Base-by-base conservation (phyloP, 163 green algal genomes). In the Chloromonas sp. region DNA sequence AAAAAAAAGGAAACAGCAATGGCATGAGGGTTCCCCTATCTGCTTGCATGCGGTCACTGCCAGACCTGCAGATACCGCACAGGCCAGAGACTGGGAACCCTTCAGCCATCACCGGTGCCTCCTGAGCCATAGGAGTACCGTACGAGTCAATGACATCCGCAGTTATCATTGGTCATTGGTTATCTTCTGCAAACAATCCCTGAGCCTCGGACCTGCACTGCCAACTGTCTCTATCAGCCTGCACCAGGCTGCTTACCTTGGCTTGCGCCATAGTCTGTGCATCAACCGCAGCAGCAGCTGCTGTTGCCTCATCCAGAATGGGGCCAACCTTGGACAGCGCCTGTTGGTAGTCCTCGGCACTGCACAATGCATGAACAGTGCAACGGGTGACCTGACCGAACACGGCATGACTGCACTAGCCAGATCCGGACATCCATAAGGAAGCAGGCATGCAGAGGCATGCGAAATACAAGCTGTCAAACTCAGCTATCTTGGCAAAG, bases 301-400 rank as follows among this genome's bases (percentile, higher is more conserved):
- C 90, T 0, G 87, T 85, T 0, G 88, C 91, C 84, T 92, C 89
- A 14, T 92, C 90, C 15, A 96, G 82, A 0, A 96, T 87, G 1
- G 94, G 93, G 71, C 94, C 91, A 0, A 88, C 89, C 84, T 95
- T 95, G 2, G 94, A 76, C 57, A 78, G 78, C 14, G 93, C 94
- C 14, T 86, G 61, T 57, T 93, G 76, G 61, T 94, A 88, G 60
- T 95, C 91, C 1, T 95, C 92, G 0, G 90, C 90, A 62, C 88
- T 95, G 92, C 79, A 71, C 36, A 36, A 36, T 36, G 36, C 36
- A 36, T 36, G 36, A 82, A 36, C 36, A 36, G 36, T 36, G 36
- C 36, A 36, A 36, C 36, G 36, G 36, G 66, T 5, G 5, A 74
- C 66, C 66, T 74, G 5, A 74, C 66, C 66, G 5, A 5, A 74